Evolutionary conservation across 2,329 filamentous ascomycete species (phyloP), one percentile per base, ranked within the genome.

Genomic region (Pseudogymnoascus sp.): DNA sequence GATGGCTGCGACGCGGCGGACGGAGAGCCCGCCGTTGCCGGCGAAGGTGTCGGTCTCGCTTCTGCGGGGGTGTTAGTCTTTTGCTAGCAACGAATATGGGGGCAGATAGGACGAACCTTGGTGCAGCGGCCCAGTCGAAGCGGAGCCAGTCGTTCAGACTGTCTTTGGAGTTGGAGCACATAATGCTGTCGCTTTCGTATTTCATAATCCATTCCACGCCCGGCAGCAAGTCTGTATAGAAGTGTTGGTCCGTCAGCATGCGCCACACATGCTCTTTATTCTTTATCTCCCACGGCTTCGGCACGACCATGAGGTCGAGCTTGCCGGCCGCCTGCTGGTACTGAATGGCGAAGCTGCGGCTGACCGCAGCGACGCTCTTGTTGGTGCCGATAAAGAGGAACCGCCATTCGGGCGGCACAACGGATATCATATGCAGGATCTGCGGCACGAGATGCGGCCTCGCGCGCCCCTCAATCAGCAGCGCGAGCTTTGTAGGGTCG

Each of bases 351-450:
- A 76, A 77, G 63, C 78, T 77, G 44, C 79, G 74, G 23, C 75
- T 75, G 9, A 84, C 72, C 65, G 75, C 76, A 47, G 76, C 72
- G 23, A 80, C 76, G 62, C 80, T 83, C 67, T 77, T 72, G 35
- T 77, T 75, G 13, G 79, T 82, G 62, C 82, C 82, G 77, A 83
- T 82, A 75, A 83, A 83, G 42, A 78, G 77, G 74, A 83, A 83
- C 31, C 78, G 78, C 82, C 82, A 85, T 73, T 84, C 81, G 1
- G 80, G 78, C 4, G 82, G 82, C 1, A 84, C 78, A 19, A 84
- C 80, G 3, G 79, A 75, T 67, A 83, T 83, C 74, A 84, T 82
- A 70, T 84, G 82, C 23, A 84, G 75, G 71, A 83, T 74, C 40
- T 83, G 74, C 1, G 82, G 82, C 2, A 80, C 81, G 44, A 85